phyloP scores from a whole-genome alignment of 2,329 filamentous ascomycete genomes.

The Ophiocordyceps sinensis region DNA sequence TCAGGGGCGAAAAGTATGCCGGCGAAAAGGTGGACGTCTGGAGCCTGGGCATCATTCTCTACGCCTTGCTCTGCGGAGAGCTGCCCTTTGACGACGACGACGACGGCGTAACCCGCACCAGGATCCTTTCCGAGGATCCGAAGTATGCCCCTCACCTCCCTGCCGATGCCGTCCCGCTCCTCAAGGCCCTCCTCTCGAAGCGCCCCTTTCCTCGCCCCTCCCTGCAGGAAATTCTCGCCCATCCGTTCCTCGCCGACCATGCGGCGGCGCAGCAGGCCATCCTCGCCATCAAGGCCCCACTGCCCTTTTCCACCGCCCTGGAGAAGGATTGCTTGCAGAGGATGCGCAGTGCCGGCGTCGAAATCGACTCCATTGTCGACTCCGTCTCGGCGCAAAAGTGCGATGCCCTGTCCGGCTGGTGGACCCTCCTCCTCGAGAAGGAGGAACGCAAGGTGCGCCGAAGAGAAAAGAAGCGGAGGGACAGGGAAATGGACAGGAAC shows the following conservation, averaged over 20 bases:
- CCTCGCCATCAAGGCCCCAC: slow-evolving; percentile 62
- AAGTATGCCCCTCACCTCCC: slow-evolving; percentile 71
- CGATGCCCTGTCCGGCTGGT: slow-evolving; percentile 87
- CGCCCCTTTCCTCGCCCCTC: slow-evolving; percentile 70
- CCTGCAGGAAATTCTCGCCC: slow-evolving; percentile 70
- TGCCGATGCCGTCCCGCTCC: slow-evolving; percentile 59
- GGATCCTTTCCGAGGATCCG: slow-evolving; percentile 75
- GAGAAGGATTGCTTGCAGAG: slow-evolving; percentile 86
- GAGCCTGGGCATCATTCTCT: slow-evolving; percentile 76
- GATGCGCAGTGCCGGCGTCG: slow-evolving; percentile 86
- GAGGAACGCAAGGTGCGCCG: slow-evolving; percentile 76
- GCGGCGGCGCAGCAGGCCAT: slow-evolving; percentile 82
- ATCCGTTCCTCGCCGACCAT: slow-evolving; percentile 78
- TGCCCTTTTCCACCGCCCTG: slow-evolving; percentile 70
- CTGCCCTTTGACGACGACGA: slow-evolving; percentile 95
- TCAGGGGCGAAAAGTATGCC: slow-evolving; percentile 95
- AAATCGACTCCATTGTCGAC: slow-evolving; percentile 89
- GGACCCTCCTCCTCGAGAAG: slow-evolving; percentile 87
- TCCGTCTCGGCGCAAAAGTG: slow-evolving; percentile 84
- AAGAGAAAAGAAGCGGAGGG: slow-evolving; percentile 68
- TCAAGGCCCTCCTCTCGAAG: slow-evolving; percentile 77
- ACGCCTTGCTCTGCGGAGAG: slow-evolving; percentile 69
- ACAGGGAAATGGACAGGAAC: slow-evolving; percentile 70
- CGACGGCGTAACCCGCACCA: slow-evolving; percentile 70
- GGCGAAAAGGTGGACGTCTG: slow-evolving; percentile 97